A percentile compares a stretch with the other conserved stretches of the same genome.
Evolutionary conservation across 768 basidiomycete species (phyloP).

Genomic region (Lanmaoa pseudosensibilis): DNA sequence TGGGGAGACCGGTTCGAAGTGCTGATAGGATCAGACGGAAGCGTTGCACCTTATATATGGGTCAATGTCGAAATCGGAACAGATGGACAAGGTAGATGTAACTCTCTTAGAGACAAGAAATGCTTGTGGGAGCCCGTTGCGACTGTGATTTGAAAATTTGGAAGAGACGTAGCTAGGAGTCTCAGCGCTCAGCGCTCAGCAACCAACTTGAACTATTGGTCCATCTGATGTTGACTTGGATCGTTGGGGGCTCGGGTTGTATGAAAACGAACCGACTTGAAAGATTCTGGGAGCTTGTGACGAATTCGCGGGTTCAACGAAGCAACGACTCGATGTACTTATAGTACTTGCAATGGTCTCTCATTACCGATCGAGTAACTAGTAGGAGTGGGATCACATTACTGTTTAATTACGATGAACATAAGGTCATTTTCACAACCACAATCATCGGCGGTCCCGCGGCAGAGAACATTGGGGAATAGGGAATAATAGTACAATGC

Average conservation of each 20-base stretch:
- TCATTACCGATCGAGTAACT: neutral
- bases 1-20: too few relatives aligned
- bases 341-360: too few relatives aligned
- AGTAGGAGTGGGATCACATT: neutral
- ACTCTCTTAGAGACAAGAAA: neutral
- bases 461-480: neutral
- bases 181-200: too few relatives aligned
- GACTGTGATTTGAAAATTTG: neutral
- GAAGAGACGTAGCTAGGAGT: too few relatives aligned
- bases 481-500: neutral
- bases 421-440: too few relatives aligned
- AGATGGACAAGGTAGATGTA: neutral
- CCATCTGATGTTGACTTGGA: neutral
- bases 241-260: neutral
- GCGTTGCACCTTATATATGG: neutral
- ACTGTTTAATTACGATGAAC: neutral
- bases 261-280: neutral
- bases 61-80: neutral
- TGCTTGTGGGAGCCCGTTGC: neutral
- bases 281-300: neutral
- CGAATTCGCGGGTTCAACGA: neutral
- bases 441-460: neutral
- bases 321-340: too few relatives aligned
- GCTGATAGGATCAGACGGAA: neutral
- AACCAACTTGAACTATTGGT: neutral